These are phyloP conservation scores for Pichia manshurica DNA, from an alignment of 805 yeast genomes.

Conservation along the genomic window DNA sequence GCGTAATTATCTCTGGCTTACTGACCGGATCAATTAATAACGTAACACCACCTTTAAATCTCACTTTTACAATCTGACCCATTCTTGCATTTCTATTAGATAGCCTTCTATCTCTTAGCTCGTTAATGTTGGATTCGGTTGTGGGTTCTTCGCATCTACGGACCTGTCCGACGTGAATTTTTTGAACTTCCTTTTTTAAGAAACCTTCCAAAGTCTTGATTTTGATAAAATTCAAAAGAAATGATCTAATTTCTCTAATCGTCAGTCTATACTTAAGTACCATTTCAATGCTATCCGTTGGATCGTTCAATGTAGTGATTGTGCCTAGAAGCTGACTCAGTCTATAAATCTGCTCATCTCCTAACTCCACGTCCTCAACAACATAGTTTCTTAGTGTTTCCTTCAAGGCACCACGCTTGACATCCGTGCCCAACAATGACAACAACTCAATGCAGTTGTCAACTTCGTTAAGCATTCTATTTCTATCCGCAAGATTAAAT, in stretches of 20 bases:
- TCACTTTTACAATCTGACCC: slow-evolving; percentile 36
- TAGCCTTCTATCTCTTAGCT: slow-evolving; percentile 1
- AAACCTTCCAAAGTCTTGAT: slow-evolving; percentile 34
- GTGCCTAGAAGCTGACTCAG: slow-evolving; percentile 11
- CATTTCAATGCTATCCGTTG: slow-evolving; percentile 45
- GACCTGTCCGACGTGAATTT: slow-evolving; percentile 16
- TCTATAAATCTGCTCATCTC: slow-evolving; percentile 10
- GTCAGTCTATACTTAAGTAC: slow-evolving; percentile 47
- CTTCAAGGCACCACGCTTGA: slow-evolving; percentile 13
- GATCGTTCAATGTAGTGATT: slow-evolving; percentile 46
- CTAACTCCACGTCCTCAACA: slow-evolving; percentile 11
- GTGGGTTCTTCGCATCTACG: slow-evolving; percentile 11
- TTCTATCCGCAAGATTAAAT: slow-evolving; percentile 50
- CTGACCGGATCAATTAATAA: slow-evolving; percentile 37
- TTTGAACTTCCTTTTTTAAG: slow-evolving; percentile 19
- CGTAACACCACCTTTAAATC: slow-evolving; percentile 34
- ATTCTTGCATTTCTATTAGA: slow-evolving; percentile 19
- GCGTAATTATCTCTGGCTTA: slow-evolving; percentile 18
- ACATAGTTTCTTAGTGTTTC: slow-evolving; percentile 6
- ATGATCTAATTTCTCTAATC: slow-evolving; percentile 38
- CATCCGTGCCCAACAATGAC: slow-evolving; percentile 27
- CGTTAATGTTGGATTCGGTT: slow-evolving; percentile 14
- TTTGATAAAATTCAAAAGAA: slow-evolving; percentile 33
- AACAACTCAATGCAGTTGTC: slow-evolving; percentile 47
- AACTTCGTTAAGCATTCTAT: slow-evolving; percentile 48